Evolutionary conservation across 2,329 filamentous ascomycete species (phyloP).

Genomic region (Lachnellula suecica): DNA sequence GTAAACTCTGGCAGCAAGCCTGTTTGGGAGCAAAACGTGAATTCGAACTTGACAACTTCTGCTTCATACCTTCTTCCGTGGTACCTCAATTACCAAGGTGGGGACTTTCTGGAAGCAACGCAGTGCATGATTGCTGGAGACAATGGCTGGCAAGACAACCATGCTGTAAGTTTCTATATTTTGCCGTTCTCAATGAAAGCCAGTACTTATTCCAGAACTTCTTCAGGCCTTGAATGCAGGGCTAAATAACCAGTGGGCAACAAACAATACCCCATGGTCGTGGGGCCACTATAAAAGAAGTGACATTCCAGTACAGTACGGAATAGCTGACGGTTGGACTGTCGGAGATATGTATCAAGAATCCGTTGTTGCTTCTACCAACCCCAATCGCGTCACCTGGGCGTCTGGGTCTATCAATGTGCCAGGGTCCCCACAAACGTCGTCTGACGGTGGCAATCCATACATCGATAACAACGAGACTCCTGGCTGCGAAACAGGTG

Average conservation of each 20-base stretch:
- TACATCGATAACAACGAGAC: conserved; percentile 45
- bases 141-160: conserved; percentile 52
- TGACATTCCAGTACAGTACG: conserved; percentile 55
- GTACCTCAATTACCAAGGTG: conserved; percentile 54
- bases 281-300: conserved; percentile 50
- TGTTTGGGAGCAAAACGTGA: conserved; percentile 22
- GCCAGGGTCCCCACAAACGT: conserved; percentile 41
- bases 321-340: conserved; percentile 53
- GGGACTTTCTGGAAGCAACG: conserved; percentile 48
- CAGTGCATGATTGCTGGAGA: conserved; percentile 53
- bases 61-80: conserved; percentile 49
- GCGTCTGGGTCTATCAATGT: conserved; percentile 45
- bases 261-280: conserved; percentile 52
- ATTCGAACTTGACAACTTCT: conserved; percentile 32
- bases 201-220: no score
- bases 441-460: conserved; percentile 40
- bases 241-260: conserved; percentile 52
- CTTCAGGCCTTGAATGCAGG: conserved; percentile 50
- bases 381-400: conserved; percentile 45
- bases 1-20: conserved; percentile 37
- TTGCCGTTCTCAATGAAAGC: no score
- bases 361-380: conserved; percentile 43
- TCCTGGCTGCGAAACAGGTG: conserved; percentile 41
- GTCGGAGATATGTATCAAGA: conserved; percentile 46
- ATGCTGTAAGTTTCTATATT: no score